Evolutionary conservation across 2,329 filamentous ascomycete genomes (phyloP), one percentile per base, ranked within the genome.

Genomic region (Sclerotinia sclerotiorum): DNA sequence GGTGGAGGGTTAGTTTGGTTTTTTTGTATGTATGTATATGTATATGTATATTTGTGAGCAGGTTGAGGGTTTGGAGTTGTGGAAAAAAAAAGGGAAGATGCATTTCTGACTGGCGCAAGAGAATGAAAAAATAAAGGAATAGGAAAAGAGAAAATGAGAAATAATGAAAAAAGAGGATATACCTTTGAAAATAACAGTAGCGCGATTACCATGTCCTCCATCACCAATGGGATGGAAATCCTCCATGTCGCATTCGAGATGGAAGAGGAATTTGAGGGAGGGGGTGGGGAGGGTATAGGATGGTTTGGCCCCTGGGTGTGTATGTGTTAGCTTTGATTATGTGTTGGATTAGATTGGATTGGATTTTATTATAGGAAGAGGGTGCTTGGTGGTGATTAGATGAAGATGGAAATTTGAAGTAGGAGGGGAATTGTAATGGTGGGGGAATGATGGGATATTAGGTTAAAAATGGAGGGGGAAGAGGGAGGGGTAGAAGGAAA

Each of bases 211-310:
- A 27, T 51, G 60, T 21, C 60, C 60, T 7, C 60, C 60, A 39
- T 62, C 46, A 27, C 60, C 46, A 5, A 51, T 62, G 0, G 46
- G 29, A 2, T 39, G 32, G 8, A 51, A 51, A 4, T 35, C 29
- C 13, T 51, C 60, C 46, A 62, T 62, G 6, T 62, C 60, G 5
- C 60, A 51, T 39, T 62, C 60, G 13, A 62, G 60, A 6, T 62
- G 60, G 46, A 62, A 62, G 13, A 62, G 60, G 46, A 51, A 62
- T 21, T 62, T 46, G 1, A 62, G 60, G 2, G 46, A 51, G 21
- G 60, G 60, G 5, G 29, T 27, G 1, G 46, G 46, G 17, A 62
- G 60, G 2, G 46, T 62, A 1, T 62, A 39, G 19, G 11, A 6
- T 10, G 29, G 46, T 62, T 51, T 62, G 15, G 46, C 49, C 60